These are phyloP conservation scores for Exophiala sp. DNA, from an alignment of 2,329 filamentous ascomycete species.

Conservation along the genomic window DNA sequence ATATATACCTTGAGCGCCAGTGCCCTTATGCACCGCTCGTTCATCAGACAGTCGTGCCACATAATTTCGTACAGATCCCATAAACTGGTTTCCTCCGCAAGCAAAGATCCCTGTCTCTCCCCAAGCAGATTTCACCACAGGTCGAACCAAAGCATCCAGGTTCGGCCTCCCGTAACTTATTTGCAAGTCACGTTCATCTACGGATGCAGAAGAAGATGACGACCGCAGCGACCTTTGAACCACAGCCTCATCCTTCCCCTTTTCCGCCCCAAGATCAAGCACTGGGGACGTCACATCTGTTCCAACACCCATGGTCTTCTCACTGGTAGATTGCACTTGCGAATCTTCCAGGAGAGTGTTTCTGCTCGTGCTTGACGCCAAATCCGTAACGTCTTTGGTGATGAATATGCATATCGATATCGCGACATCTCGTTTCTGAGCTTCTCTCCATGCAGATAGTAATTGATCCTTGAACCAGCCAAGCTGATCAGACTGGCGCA, in stretches of 20 bases:
- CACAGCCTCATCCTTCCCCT: neutral
- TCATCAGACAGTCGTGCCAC: conserved; percentile 61
- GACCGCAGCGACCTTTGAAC: conserved; percentile 1
- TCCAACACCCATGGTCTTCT: neutral
- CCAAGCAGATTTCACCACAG: conserved; percentile 54
- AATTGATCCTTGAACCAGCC: conserved; percentile 21
- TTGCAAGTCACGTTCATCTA: neutral
- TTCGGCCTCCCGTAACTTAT: conserved; percentile 43
- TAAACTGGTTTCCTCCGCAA: conserved; percentile 56
- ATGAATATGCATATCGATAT: conserved; percentile 9
- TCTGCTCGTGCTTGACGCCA: neutral
- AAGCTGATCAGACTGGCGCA: conserved; percentile 18
- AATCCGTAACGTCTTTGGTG: neutral
- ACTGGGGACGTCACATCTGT: neutral
- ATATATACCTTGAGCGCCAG: conserved; percentile 62
- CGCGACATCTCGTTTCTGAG: conserved; percentile 50
- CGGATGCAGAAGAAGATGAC: neutral
- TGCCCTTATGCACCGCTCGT: conserved; percentile 64
- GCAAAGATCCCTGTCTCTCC: conserved; percentile 63
- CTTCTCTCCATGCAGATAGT: conserved; percentile 4
- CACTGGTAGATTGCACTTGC: neutral
- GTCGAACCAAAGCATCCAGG: conserved; percentile 51
- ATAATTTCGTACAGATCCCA: conserved; percentile 51
- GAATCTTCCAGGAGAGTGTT: conserved; percentile 1
- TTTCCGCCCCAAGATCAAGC: neutral